Base-by-base conservation (phyloP, 495 filamentous ascomycete genomes). In the Podospora pseudocomata region DNA sequence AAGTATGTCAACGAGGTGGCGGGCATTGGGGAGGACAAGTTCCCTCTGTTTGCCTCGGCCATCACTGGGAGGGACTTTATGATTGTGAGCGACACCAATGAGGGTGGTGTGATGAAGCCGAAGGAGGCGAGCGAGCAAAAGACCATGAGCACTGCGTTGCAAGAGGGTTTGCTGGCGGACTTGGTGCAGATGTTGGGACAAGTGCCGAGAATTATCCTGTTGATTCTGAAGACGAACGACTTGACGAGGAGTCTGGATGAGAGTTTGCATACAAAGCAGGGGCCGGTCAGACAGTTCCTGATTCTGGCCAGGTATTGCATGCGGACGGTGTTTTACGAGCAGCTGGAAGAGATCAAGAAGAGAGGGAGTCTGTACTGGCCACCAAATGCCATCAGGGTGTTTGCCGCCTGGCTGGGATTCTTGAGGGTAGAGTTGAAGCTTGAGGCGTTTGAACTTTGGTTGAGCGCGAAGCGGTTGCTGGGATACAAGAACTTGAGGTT, bases 181-280 rank as follows among this genome's bases (percentile, higher is more conserved):
- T 81, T 99, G 11, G 91, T 99, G 11, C 91, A 94, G 67, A 81
- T 99, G 72, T 85, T 99, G 9, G 91, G 92, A 34, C 87, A 92
- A 70, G 93, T 99, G 2, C 96, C 96, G 5, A 82, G 92, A 15
- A 90, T 98, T 66, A 96, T 99, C 54, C 85, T 99, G 18, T 82
- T 99, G 5, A 97, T 99, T 71, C 84, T 99, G 64, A 99, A 99
- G 80, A 99, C 96, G 1, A 99, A 99, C 76, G 96, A 99, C 78
- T 81, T 99, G 55, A 99, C 95, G 30, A 88, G 96, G 68, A 94
- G 90, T 69, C 86, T 99, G 32, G 96, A 99, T 72, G 96, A 98
- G 79, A 93, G 89, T 78, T 84, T 99, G 16, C 92, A 97, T 66
- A 98, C 95, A 20, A 85, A 90, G 13, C 89, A 92, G 72, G 96